Evolutionary conservation across 768 basidiomycete species (phyloP), one percentile per base, ranked within the genome.

Genomic region (Amanita polypyramis): DNA sequence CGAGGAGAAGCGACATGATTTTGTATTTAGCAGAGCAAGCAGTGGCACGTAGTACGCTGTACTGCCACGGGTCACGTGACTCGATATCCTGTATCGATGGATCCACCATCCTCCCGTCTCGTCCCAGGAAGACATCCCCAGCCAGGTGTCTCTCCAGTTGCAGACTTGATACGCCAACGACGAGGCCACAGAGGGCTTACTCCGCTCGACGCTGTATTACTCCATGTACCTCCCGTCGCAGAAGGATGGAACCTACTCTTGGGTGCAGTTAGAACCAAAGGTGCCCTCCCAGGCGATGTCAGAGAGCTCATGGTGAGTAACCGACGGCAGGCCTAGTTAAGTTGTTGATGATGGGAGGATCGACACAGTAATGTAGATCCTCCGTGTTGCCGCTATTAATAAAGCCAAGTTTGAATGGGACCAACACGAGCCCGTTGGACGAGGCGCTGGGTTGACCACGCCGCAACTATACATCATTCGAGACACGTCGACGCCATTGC

Each of bases 381-480:
- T 76, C 12, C 64, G 76, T 4, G 69, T 76, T 12, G 75, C 74
- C 29, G 76, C 72, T 2, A 57, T 73, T 20, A 78, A 76, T 52
- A 55, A 63, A 19, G 75, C 75, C 20, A 65, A 67, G 4, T 78
- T 70, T 45, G 75, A 76, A 56, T 77, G 78, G 78, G 74, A 73
- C 7, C 74, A 77, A 15, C 78, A 80, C 49, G 76, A 76, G 46
- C 65, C 57, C 23, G 65, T 77, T 17, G 82, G 70, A 0, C 63
- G 74, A 2, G 60, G 64, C 10, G 68, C 68, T 39, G 80, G 80
- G 2, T 59, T 83, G 8, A 72, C 69, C 0, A 70, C 70, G 0
- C 65, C 69, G 0, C 80, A 84, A 54, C 69, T 82, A 2, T 73
- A 72, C 53, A 56, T 71, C 38, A 71, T 80, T 38, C 72, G 81